Conservation (phyloP, 1,284 basidiomycete genomes). For the Moniliella sp. region DNA sequence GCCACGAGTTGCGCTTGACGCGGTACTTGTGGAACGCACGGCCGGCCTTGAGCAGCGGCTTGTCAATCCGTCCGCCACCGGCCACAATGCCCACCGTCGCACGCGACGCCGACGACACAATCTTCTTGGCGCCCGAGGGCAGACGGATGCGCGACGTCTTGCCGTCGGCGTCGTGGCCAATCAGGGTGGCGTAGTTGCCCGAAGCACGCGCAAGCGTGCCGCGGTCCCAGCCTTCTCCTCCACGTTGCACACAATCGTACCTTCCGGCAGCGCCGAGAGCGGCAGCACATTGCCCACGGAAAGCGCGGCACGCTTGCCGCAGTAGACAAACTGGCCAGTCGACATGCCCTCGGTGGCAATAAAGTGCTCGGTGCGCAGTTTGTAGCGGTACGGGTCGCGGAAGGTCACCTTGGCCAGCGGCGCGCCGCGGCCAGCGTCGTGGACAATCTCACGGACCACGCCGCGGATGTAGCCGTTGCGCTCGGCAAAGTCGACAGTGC, state of each 20-base stretch:
- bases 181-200: conserved; percentile 96
- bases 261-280: conserved; percentile 75
- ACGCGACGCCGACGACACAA: conserved; percentile 58
- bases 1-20: conserved; percentile 34
- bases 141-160: conserved; percentile 83
- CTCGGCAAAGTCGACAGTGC: conserved; percentile 88
- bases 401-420: conserved; percentile 95
- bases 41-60: conserved; percentile 30
- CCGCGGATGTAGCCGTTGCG: conserved; percentile 94
- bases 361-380: conserved; percentile 91
- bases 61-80: conserved; percentile 75
- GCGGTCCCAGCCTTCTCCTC: conserved; percentile 97
- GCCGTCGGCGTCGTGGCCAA: conserved; percentile 80
- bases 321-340: conserved; percentile 88
- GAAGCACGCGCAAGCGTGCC: conserved; percentile 89
- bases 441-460: conserved; percentile 96
- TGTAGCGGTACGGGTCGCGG: conserved; percentile 99
- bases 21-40: conserved; percentile 33
- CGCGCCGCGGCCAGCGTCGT: conserved; percentile 95
- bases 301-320: conserved; percentile 88
- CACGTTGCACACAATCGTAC: conserved; percentile 97
- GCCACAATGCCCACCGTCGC: conserved; percentile 92
- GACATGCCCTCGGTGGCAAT: conserved; percentile 93
- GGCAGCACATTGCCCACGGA: conserved; percentile 92
- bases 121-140: conserved; percentile 90